phyloP scores from a whole-genome alignment of 345 rosid species.

The Salix arbutifolia region DNA sequence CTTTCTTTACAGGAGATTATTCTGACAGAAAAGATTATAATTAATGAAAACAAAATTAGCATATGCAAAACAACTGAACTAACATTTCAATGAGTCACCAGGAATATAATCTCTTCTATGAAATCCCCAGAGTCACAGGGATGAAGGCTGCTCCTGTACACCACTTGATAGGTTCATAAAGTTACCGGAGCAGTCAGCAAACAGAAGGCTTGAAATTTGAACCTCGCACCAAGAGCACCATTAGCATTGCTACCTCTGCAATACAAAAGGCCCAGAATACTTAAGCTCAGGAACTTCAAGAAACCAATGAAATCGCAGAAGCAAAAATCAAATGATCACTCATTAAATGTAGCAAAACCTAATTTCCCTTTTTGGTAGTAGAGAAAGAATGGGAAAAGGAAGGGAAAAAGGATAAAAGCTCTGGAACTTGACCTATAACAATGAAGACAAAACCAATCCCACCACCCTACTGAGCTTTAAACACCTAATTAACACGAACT shows the following conservation, averaged over 20 bases:
- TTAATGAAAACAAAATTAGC: slow-evolving; percentile 29
- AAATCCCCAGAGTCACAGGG: slow-evolving; percentile 28
- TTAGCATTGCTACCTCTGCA: slow-evolving; percentile 37
- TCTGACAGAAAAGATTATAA: slow-evolving; percentile 25
- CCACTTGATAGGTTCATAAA: slow-evolving; percentile 17
- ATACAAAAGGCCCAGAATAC: neutral
- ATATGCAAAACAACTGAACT: slow-evolving; percentile 26
- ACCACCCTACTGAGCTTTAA: neutral
- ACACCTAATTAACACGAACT: neutral
- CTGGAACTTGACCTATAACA: neutral
- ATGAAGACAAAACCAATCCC: neutral
- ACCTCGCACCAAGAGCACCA: neutral
- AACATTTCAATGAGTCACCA: slow-evolving; percentile 12
- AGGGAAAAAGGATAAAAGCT: neutral
- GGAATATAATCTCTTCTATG: slow-evolving; percentile 23
- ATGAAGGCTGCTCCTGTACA: slow-evolving; percentile 15
- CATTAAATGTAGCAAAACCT: neutral
- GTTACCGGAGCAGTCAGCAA: slow-evolving; percentile 20
- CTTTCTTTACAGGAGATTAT: slow-evolving; percentile 37
- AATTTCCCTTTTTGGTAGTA: neutral
- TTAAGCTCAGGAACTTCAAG: neutral
- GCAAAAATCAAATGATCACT: neutral
- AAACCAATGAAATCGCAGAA: neutral
- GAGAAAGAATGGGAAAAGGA: neutral
- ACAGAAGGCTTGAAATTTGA: slow-evolving; percentile 16